phyloP scores from a whole-genome alignment of 768 basidiomycete species.

The Pleurotus citrinopileatus region DNA sequence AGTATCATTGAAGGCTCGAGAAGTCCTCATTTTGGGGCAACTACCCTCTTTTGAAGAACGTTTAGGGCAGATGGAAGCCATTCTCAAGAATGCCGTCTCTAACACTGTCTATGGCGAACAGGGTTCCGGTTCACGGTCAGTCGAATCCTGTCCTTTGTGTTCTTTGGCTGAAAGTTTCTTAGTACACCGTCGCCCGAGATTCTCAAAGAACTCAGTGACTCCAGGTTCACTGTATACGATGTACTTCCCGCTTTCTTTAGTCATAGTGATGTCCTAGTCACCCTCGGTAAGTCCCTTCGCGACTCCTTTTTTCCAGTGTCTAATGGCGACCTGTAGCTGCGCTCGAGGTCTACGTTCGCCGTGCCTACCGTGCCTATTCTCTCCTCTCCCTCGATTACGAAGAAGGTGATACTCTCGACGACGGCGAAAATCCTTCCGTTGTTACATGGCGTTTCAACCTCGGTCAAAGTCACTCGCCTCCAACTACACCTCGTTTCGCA shows the following conservation, averaged over 20 bases:
- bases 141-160: background rate
- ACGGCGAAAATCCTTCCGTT: constrained; percentile 76
- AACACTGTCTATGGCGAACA: constrained; percentile 90
- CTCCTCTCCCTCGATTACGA: constrained; percentile 92
- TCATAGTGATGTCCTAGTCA: constrained; percentile 79
- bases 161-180: constrained; percentile 14
- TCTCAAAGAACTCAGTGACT: constrained; percentile 91
- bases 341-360: constrained; percentile 93
- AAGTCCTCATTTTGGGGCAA: constrained; percentile 93
- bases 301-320: background rate
- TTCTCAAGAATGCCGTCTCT: constrained; percentile 85
- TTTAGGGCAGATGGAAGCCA: constrained; percentile 88
- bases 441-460: constrained; percentile 97
- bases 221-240: constrained; percentile 94
- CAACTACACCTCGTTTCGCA: constrained; percentile 72
- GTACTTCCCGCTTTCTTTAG: constrained; percentile 96
- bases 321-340: constrained; percentile 70
- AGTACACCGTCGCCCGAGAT: constrained; percentile 85
- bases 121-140: constrained; percentile 57
- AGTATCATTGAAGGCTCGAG: constrained; percentile 93
- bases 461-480: constrained; percentile 82
- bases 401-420: constrained; percentile 82
- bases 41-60: constrained; percentile 98
- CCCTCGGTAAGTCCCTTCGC: constrained; percentile 55
- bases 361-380: constrained; percentile 93